Evolutionary conservation across 139 green algal species (phyloP).

Genomic region (Coelastrella sp.): DNA sequence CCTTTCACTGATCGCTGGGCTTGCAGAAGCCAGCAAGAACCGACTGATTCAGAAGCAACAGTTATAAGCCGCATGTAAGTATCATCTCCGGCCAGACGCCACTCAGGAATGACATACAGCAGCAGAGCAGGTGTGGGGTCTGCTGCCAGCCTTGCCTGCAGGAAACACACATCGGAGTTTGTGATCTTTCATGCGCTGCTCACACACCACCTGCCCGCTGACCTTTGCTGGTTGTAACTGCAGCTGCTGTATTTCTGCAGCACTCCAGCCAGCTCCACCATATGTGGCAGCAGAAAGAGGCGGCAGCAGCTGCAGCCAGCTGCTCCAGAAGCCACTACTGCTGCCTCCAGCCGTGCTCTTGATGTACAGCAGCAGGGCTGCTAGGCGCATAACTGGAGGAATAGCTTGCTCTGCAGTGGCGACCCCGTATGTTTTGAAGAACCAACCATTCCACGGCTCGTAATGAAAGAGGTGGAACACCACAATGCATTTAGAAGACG

Average conservation of each 20-base stretch:
- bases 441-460: neutral
- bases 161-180: too few species aligned
- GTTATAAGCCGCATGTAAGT: too few species aligned
- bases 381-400: neutral
- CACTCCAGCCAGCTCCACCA: neutral
- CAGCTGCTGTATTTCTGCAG: neutral
- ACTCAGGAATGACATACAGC: too few species aligned
- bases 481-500: neutral
- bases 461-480: neutral
- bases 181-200: too few species aligned
- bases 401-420: neutral
- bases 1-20: too few species aligned
- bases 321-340: neutral
- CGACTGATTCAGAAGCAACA: too few species aligned
- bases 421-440: neutral
- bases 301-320: neutral
- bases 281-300: neutral
- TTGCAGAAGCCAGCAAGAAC: too few species aligned
- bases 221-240: neutral
- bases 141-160: too few species aligned
- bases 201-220: neutral
- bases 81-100: too few species aligned
- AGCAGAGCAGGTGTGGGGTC: too few species aligned
- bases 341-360: neutral
- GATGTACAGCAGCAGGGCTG: neutral